phyloP scores from a whole-genome alignment of 2,329 filamentous ascomycete species.

The Diplodia scrobiculata region DNA sequence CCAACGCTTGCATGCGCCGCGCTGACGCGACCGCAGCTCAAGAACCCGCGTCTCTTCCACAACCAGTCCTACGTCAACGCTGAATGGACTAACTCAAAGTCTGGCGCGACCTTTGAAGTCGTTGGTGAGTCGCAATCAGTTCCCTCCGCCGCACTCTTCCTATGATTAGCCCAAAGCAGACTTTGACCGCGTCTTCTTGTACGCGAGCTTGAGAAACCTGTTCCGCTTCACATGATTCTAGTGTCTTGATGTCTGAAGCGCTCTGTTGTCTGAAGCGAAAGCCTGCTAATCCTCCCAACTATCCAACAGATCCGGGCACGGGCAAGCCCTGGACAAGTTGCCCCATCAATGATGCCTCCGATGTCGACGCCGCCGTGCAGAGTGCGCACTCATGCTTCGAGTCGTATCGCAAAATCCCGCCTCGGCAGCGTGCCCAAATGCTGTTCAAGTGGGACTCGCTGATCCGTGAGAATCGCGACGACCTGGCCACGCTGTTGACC shows the following conservation, averaged over 20 bases:
- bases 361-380: conserved; percentile 63
- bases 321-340: conserved; percentile 54
- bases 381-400: conserved; percentile 64
- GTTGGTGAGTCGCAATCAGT: conserved; percentile 46
- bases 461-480: conserved; percentile 63
- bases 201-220: background rate
- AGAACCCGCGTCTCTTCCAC: conserved; percentile 57
- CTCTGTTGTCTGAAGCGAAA: background rate
- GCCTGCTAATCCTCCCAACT: background rate
- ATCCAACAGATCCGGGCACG: conserved; percentile 53
- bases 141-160: background rate
- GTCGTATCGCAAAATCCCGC: conserved; percentile 61
- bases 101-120: conserved; percentile 60
- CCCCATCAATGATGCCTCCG: conserved; percentile 55
- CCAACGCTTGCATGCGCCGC: background rate
- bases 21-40: conserved; percentile 48
- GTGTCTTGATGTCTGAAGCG: background rate
- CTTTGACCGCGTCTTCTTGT: background rate
- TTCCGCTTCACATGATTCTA: conserved; percentile 30
- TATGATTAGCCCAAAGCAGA: conserved; percentile 10
- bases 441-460: conserved; percentile 67
- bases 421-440: conserved; percentile 62
- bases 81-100: conserved; percentile 59
- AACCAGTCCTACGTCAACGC: conserved; percentile 58
- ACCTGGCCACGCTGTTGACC: conserved; percentile 64